phyloP scores from a whole-genome alignment of 2,329 filamentous ascomycete species.

The Pyricularia grisea region DNA sequence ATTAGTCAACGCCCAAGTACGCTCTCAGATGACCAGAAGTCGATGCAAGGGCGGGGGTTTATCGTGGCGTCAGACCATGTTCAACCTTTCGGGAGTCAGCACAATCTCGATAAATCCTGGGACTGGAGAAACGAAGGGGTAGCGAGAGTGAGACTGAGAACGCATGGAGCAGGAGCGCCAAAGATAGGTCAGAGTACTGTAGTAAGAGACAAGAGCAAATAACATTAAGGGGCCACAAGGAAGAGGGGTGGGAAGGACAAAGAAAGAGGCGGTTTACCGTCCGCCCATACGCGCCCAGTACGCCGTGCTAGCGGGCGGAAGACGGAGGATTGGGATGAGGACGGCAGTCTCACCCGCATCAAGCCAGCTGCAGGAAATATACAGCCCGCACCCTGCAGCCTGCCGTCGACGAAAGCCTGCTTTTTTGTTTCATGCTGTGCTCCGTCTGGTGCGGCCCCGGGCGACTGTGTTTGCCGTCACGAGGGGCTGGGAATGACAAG shows the following conservation, averaged over 20 bases:
- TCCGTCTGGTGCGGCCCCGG: not conserved
- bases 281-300: not conserved
- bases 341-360: conserved; percentile 3
- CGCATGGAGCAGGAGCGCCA: not conserved
- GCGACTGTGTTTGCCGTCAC: not conserved
- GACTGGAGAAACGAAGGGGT: not conserved
- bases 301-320: not conserved
- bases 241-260: not conserved
- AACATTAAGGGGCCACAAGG: not conserved
- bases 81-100: not conserved
- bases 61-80: not conserved
- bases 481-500: not conserved
- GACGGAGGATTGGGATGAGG: not conserved
- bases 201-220: not conserved
- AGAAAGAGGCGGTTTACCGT: not conserved
- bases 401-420: not conserved
- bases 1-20: not conserved
- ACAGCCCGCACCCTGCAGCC: not conserved
- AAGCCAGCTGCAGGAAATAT: not conserved
- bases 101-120: not conserved
- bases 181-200: not conserved
- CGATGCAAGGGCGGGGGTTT: not conserved
- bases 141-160: not conserved
- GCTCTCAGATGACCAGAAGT: not conserved
- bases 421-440: not conserved